Base-by-base conservation (phyloP, 257 asterid genomes). In the Nicotiana obtusifolia region DNA sequence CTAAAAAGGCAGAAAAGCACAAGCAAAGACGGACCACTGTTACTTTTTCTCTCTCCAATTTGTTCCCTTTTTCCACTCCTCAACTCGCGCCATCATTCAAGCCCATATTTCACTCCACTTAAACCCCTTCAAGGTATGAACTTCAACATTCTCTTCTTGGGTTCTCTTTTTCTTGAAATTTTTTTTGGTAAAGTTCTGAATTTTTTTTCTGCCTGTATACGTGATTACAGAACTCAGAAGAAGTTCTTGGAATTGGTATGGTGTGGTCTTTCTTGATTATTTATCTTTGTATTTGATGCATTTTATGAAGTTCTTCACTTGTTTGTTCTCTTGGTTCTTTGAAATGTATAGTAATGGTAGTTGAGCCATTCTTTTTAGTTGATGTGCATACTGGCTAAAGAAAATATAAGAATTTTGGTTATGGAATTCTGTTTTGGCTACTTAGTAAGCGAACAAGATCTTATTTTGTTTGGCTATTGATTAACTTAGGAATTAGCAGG, bases 11-110 rank as follows among this genome's bases (percentile, higher is more conserved):
- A 73, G 24, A 52, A 73, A 73, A 73, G 78, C 61, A 73, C 5
- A 22, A 73, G 61, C 20, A 41, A 73, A 73, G 61, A 57, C 79
- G 24, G 61, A 75, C 79, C 62, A 15, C 49, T 73, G 35, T 47
- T 47, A 37, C 37, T 22, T 80, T n/a, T 17, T 86, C 82, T 79
- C 83, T 80, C 78, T 80, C 83, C 77, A 65, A 80, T 80, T 66
- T 60, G 5, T 81, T 31, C 1, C 57, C 78, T 8, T 59, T 80
- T 86, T 49, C 68, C 81, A 73, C 88, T 84, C 87, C 89, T 81
- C 68, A 83, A 83, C 49, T 86, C 85, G 84, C 85, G 87, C 88
- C 87, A 82, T 81, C 84, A 82, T 26, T 79, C 88, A 87, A 84
- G 90, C 87, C 81, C 89, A 77, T 81, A 62, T 80, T 3, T 57